phyloP scores from a whole-genome alignment of 257 asterid genomes.

The Solanum phureja region DNA sequence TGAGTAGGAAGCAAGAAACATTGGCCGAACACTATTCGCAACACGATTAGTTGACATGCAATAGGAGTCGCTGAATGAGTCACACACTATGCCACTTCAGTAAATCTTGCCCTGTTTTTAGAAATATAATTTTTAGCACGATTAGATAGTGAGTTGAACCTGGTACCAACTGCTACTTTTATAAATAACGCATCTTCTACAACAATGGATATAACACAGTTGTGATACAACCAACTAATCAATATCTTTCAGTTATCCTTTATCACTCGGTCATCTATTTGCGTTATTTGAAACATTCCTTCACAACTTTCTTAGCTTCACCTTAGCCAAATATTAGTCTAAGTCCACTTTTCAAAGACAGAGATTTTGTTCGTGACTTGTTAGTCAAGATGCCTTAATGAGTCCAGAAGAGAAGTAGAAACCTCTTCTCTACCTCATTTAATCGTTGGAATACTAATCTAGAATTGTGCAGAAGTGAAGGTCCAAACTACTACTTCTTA shows the following conservation, averaged over 20 bases:
- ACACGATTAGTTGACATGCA: neutral
- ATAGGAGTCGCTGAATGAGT: neutral
- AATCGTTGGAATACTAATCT: neutral
- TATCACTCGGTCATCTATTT: neutral
- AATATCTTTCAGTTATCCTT: neutral
- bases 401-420: neutral
- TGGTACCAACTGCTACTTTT: neutral
- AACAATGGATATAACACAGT: neutral
- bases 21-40: neutral
- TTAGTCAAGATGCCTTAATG: neutral
- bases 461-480: neutral
- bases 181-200: neutral
- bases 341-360: neutral
- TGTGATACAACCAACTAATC: neutral
- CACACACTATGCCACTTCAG: neutral
- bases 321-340: neutral
- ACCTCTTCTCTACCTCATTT: neutral
- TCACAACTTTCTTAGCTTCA: neutral
- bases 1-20: neutral
- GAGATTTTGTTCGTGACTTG: neutral
- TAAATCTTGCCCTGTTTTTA: neutral
- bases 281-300: neutral
- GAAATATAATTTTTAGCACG: neutral
- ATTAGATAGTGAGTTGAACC: neutral
- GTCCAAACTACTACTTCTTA: no score